Conservation (phyloP, 441 rosid genomes). For the Adansonia gregorii region DNA sequence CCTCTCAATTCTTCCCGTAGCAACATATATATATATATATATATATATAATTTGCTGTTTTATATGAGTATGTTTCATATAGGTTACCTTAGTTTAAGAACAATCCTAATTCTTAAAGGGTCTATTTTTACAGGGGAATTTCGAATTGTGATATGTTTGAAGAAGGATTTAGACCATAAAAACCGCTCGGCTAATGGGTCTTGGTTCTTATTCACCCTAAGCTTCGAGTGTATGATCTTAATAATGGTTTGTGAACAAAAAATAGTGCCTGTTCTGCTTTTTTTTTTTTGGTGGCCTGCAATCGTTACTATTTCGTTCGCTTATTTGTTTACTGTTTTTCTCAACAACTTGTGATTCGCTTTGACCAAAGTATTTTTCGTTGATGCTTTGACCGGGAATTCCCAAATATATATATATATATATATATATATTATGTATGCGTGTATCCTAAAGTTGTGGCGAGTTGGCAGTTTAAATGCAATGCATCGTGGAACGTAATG, state of each 20-base stretch:
- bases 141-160: neutral
- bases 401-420: too few relatives aligned
- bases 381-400: too few relatives aligned
- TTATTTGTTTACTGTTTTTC: too few relatives aligned
- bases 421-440: too few relatives aligned
- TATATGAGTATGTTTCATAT: neutral
- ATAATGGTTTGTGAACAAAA: too few relatives aligned
- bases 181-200: neutral
- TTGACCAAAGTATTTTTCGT: too few relatives aligned
- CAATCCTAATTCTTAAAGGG: neutral
- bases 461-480: neutral
- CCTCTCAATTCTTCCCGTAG: constrained; percentile 45
- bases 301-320: too few relatives aligned
- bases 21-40: neutral
- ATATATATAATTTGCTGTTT: constrained; percentile 1
- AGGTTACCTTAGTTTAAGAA: neutral
- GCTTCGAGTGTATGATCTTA: too few relatives aligned
- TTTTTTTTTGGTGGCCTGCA: too few relatives aligned
- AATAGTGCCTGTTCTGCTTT: too few relatives aligned
- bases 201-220: too few relatives aligned
- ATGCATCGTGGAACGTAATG: constrained; percentile 7
- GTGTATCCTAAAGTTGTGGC: neutral
- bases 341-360: too few relatives aligned
- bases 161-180: neutral
- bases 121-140: neutral